Evolutionary conservation across 306 rosid genomes (phyloP).

Genomic region (Prunus kanzakura): DNA sequence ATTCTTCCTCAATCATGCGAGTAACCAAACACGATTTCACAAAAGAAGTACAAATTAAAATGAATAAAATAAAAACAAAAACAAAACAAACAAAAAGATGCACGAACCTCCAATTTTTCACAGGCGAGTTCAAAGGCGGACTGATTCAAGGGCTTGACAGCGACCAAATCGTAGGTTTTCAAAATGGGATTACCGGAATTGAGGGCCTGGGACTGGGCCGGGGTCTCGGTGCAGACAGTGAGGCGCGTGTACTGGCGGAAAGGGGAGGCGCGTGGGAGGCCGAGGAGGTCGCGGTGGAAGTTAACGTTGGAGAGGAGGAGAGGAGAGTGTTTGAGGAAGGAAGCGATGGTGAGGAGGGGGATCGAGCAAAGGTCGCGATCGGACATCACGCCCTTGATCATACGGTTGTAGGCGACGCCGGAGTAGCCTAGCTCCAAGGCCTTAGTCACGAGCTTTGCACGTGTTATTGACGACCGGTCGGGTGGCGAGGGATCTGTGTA

Average conservation of each 20-base stretch:
- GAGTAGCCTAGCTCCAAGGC: conserved; percentile 88
- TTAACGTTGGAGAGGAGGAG: conserved; percentile 54
- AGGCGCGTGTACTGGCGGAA: conserved; percentile 92
- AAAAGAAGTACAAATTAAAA: not conserved
- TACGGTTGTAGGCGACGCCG: conserved; percentile 82
- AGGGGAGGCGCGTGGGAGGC: conserved; percentile 52
- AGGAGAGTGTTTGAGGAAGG: conserved; percentile 68
- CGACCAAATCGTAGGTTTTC: conserved; percentile 78
- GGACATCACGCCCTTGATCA: conserved; percentile 82
- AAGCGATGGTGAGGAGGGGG: conserved; percentile 49
- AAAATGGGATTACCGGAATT: conserved; percentile 74
- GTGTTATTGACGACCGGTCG: conserved; percentile 32
- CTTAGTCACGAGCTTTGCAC: conserved; percentile 54
- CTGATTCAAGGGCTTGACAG: conserved; percentile 69
- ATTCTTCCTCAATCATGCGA: not conserved
- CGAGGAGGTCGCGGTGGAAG: conserved; percentile 71
- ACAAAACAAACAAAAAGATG: not conserved
- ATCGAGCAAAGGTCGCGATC: conserved; percentile 79
- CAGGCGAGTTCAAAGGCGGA: conserved; percentile 66
- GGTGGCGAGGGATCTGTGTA: conserved; percentile 36
- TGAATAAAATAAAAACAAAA: too few species aligned
- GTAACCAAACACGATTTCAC: not conserved
- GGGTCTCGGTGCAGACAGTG: conserved; percentile 52
- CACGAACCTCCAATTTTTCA: conserved; percentile 64
- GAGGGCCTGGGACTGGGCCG: conserved; percentile 48